Evolutionary conservation across 2,329 filamentous ascomycete species (phyloP), one percentile per base, ranked within the genome.

Genomic region (Sclerotinia subarctica): DNA sequence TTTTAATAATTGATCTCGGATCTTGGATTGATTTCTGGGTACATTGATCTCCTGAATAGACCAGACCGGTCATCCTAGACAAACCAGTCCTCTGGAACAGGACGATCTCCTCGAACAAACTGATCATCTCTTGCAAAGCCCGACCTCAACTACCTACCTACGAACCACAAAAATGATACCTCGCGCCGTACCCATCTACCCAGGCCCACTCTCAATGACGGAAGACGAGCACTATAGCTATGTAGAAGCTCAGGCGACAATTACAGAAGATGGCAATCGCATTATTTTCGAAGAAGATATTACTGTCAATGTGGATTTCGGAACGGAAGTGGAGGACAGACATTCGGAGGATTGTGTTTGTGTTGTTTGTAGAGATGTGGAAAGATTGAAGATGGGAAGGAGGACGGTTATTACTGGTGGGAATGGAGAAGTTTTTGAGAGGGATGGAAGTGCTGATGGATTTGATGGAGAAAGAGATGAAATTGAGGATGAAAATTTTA

Each of bases 271-370:
- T 17, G 59, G 59, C 7, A 49, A 21, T 38, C 59, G 59, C 4
- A 62, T 62, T 51, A 6, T 62, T 11, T 62, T 35, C 10, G 46
- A 51, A 19, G n/a, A 51, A 32, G 15, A 38, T 5, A 62, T 62
- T 13, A 62, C 59, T 21, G 8, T 62, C 5, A 62, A 62, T 62
- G 59, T 62, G 46, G 59, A 62, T 51, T 62, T 62, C 35, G 46
- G 59, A 11, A 62, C 59, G 1, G 21, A 4, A 2, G 5, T 35
- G 11, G 59, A 62, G n/a, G 59, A 38, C 15, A 62, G 59, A 38
- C 59, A 62, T 38, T 35, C 47, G 1, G 29, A 62, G 13, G 21
- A 6, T 11, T 62, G 59, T 15, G 29, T 51, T 17, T 62, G 59
- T 51, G 46, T 51, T 7, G 46, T 51, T 26, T 62, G 59, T 62